phyloP scores from a whole-genome alignment of 805 yeast species.

The Babjeviella inositovora region DNA sequence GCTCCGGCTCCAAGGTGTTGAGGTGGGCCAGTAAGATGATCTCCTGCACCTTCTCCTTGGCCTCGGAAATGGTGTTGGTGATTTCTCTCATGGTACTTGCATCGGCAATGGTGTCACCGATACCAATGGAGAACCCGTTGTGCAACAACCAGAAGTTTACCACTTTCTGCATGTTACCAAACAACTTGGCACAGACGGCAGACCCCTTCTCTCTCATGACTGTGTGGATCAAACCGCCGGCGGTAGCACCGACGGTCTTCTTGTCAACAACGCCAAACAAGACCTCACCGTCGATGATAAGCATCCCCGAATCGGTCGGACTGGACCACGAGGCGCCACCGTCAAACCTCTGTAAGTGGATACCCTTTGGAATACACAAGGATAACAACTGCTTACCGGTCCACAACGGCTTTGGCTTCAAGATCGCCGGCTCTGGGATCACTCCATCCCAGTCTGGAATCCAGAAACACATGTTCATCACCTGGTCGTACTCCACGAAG shows the following conservation, averaged over 20 bases:
- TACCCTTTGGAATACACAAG: constrained; percentile 89
- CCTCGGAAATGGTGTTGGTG: constrained; percentile 84
- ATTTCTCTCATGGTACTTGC: constrained; percentile 89
- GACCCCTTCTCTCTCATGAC: constrained; percentile 98
- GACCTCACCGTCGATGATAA: constrained; percentile 88
- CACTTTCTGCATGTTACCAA: constrained; percentile 87
- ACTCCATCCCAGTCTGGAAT: constrained; percentile 98
- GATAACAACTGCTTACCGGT: constrained; percentile 92
- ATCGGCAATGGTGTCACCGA: constrained; percentile 99
- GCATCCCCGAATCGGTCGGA: constrained; percentile 92
- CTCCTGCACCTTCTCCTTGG: constrained; percentile 88
- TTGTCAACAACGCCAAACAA: constrained; percentile 97
- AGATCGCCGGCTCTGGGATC: constrained; percentile 86
- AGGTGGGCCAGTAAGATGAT: constrained; percentile 87
- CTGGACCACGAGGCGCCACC: constrained; percentile 71
- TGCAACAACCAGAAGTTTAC: constrained; percentile 95
- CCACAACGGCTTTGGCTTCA: constrained; percentile 95
- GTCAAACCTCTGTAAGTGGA: constrained; percentile 85
- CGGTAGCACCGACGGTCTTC: constrained; percentile 96
- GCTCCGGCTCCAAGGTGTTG: constrained; percentile 81
- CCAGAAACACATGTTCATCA: constrained; percentile 95
- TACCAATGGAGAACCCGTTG: constrained; percentile 96
- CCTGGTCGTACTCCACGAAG: constrained; percentile 83
- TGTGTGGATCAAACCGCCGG: constrained; percentile 95
- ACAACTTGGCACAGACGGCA: constrained; percentile 70